Conservation (phyloP, 371 early-diverging fungal species). For the Cokeromyces recurvatus region DNA sequence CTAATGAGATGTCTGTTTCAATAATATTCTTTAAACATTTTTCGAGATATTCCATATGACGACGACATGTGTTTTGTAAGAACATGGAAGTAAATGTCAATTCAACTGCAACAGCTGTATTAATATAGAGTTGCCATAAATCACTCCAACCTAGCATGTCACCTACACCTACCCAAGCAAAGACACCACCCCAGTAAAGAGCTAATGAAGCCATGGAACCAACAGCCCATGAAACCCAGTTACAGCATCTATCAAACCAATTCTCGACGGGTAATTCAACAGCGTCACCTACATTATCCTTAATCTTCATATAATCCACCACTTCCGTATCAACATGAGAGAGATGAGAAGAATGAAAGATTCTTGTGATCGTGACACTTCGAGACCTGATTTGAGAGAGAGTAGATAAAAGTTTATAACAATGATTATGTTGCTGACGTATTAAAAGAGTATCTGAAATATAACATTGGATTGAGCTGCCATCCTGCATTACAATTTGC, state of each 20-base stretch:
- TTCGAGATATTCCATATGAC: slow-evolving; percentile 19
- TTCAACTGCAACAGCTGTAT: slow-evolving; percentile 15
- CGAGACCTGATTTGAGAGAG: slow-evolving; percentile 12
- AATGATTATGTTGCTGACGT: slow-evolving; percentile 20
- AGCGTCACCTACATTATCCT: slow-evolving; percentile 12
- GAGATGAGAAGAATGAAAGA: neutral
- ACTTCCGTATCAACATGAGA: neutral
- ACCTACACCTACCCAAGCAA: slow-evolving; percentile 18
- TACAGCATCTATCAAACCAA: slow-evolving; percentile 11
- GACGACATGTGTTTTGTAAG: slow-evolving; percentile 19
- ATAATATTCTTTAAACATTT: slow-evolving; percentile 6
- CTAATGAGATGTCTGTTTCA: slow-evolving; percentile 7
- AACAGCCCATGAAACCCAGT: slow-evolving; percentile 8
- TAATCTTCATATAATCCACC: neutral
- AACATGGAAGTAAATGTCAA: slow-evolving; percentile 19
- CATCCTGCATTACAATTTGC: slow-evolving; percentile 25
- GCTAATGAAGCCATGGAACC: slow-evolving; percentile 12
- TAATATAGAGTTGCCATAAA: slow-evolving; percentile 19
- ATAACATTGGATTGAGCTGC: slow-evolving; percentile 19
- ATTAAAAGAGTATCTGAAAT: slow-evolving; percentile 20
- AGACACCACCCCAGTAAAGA: slow-evolving; percentile 11
- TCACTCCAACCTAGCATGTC: slow-evolving; percentile 8
- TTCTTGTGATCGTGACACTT: neutral
- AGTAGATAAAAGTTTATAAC: slow-evolving; percentile 3
- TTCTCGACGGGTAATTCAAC: slow-evolving; percentile 9